A percentile compares a stretch with the other conserved stretches of the same genome.
Conservation (phyloP, 176 grass and related monocot genomes). For the Bothriochloa decipiens region DNA sequence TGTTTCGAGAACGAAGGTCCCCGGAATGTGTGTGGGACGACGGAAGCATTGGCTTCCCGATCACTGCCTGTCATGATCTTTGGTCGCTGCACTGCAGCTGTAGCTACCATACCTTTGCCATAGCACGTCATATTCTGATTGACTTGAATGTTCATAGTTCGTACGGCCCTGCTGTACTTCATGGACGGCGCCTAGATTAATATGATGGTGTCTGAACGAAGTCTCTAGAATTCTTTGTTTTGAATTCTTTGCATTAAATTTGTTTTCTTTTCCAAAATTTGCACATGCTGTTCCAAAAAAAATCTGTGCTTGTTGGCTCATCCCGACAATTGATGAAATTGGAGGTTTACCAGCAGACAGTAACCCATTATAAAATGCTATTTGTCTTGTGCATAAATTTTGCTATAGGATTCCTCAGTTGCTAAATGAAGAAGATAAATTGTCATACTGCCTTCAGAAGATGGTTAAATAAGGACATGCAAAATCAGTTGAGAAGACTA, state of each 20-base stretch:
- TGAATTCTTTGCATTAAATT: not conserved
- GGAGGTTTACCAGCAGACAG: no score
- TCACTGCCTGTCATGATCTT: not conserved
- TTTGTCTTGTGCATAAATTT: no score
- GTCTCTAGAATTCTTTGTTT: no score
- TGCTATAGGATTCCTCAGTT: no score
- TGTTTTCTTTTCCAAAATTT: not conserved
- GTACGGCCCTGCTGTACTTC: not conserved
- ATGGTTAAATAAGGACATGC: no score
- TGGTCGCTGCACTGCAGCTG: slow-evolving; percentile 4
- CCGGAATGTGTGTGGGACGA: not conserved
- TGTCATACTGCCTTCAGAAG: no score
- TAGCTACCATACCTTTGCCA: not conserved
- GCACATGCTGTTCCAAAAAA: not conserved
- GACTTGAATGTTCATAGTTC: not conserved
- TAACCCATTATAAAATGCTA: no score
- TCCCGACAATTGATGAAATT: not conserved
- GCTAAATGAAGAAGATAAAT: no score
- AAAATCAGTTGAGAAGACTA: no score
- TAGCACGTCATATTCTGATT: not conserved
- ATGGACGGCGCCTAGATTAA: not conserved
- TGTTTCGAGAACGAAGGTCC: not conserved
- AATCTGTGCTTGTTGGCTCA: not conserved
- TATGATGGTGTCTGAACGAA: no score
- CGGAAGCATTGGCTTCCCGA: not conserved